These are phyloP conservation scores for Musa beccarii DNA, from an alignment of 176 grass and related monocot genomes.

Conservation along the genomic window DNA sequence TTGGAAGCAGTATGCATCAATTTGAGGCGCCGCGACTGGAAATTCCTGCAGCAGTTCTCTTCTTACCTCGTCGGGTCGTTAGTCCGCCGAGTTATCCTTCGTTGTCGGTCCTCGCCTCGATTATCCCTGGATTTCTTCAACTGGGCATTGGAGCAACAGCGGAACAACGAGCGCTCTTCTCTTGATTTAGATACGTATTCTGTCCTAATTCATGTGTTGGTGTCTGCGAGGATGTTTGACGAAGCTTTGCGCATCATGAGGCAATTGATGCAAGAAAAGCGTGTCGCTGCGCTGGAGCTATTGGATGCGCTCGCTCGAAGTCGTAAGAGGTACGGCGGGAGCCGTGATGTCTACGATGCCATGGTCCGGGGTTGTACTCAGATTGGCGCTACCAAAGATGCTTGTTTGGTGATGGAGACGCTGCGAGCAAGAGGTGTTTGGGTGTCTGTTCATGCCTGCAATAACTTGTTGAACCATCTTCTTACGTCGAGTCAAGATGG, in stretches of 20 bases:
- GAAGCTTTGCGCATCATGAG: conserved; percentile 16
- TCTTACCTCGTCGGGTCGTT: not conserved
- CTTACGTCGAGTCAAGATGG: not conserved
- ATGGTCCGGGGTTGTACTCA: conserved; percentile 20
- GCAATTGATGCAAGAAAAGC: conserved; percentile 5
- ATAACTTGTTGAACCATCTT: conserved; percentile 25
- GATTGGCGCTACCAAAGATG: conserved; percentile 12
- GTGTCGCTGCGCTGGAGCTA: conserved; percentile 9
- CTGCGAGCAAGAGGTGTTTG: conserved; percentile 6
- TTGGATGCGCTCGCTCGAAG: conserved; percentile 2
- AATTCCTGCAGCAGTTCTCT: conserved; percentile 1
- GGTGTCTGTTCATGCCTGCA: conserved; percentile 21
- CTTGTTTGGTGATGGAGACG: conserved; percentile 17
- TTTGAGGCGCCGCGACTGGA: conserved; percentile 14
- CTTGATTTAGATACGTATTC: conserved; percentile 8
- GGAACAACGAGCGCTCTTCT: not conserved
- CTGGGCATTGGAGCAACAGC: not conserved
- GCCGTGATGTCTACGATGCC: conserved; percentile 19
- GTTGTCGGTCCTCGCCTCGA: not conserved
- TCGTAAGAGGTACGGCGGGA: not conserved
- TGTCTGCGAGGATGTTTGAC: conserved; percentile 20
- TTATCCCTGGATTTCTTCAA: conserved; percentile 13
- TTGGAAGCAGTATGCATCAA: conserved; percentile 9
- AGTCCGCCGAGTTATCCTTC: not conserved
- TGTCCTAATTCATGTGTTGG: conserved; percentile 3